These are phyloP conservation scores for Neurospora sp. DNA, from an alignment of 2,329 filamentous ascomycete genomes.

Conservation along the genomic window DNA sequence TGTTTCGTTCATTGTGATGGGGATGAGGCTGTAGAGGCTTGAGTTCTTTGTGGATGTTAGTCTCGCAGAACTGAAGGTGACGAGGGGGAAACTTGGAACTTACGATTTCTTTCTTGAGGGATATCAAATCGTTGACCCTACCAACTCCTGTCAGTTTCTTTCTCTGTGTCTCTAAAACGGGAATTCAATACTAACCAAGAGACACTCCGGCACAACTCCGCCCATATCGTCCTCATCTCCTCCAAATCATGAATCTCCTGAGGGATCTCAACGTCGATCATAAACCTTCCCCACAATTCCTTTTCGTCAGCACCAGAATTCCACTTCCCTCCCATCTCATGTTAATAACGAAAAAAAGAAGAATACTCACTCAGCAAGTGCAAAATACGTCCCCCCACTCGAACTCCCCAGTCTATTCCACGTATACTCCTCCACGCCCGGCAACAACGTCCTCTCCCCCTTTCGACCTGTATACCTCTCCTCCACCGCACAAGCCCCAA, in stretches of 20 bases:
- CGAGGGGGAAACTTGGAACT: no score
- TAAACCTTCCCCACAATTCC: neutral
- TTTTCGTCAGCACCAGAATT: neutral
- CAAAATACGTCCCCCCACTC: neutral
- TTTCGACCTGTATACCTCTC: neutral
- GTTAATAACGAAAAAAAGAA: neutral
- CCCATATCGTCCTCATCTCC: neutral
- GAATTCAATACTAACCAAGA: neutral
- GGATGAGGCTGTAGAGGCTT: constrained; percentile 3
- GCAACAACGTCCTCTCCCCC: neutral
- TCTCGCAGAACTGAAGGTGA: no score
- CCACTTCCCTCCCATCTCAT: neutral
- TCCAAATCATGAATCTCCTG: neutral
- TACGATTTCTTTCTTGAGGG: constrained; percentile 2
- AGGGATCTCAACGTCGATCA: neutral
- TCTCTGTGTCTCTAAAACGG: neutral
- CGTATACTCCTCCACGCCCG: neutral
- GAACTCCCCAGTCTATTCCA: neutral
- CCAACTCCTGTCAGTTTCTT: neutral
- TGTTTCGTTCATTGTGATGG: constrained; percentile 2
- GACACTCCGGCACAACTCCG: neutral
- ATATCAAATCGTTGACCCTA: neutral
- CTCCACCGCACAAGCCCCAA: neutral
- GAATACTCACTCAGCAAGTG: neutral
- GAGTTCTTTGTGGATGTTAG: neutral